Conservation (phyloP, 106 monocot species). For the Dendrobium officinale region DNA sequence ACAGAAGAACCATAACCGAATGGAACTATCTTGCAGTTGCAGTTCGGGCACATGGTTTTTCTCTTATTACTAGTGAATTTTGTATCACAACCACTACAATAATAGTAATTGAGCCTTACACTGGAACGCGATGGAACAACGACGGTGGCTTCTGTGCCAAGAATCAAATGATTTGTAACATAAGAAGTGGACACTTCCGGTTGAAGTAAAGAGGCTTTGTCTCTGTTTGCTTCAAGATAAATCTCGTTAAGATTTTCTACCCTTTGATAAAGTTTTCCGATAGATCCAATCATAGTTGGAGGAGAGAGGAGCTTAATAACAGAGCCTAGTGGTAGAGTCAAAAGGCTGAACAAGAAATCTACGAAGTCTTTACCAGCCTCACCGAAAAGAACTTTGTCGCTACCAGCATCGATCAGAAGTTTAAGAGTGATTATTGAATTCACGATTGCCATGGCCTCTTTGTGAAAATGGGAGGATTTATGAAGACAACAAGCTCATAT, state of each 20-base stretch:
- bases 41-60: too few relatives aligned
- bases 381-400: constrained; percentile 15
- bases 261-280: constrained; percentile 9
- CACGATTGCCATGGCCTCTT: background rate
- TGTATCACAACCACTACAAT: too few relatives aligned
- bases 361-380: constrained; percentile 23
- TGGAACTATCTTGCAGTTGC: too few relatives aligned
- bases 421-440: constrained; percentile 2
- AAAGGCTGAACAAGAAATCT: constrained; percentile 30
- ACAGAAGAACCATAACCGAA: too few relatives aligned
- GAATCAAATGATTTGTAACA: background rate
- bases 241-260: constrained; percentile 7
- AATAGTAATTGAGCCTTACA: too few relatives aligned
- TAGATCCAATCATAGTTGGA: background rate
- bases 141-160: background rate
- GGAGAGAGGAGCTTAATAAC: constrained; percentile 20
- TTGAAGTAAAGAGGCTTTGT: background rate
- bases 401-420: constrained; percentile 18
- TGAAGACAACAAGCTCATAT: too few relatives aligned
- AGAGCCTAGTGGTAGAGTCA: constrained; percentile 20
- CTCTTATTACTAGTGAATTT: too few relatives aligned
- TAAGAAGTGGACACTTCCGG: background rate
- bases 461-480: background rate
- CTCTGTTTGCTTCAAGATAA: background rate
- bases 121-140: too few relatives aligned